Conservation (phyloP, 2,329 filamentous ascomycete genomes). For the Trichophaea hybrida region DNA sequence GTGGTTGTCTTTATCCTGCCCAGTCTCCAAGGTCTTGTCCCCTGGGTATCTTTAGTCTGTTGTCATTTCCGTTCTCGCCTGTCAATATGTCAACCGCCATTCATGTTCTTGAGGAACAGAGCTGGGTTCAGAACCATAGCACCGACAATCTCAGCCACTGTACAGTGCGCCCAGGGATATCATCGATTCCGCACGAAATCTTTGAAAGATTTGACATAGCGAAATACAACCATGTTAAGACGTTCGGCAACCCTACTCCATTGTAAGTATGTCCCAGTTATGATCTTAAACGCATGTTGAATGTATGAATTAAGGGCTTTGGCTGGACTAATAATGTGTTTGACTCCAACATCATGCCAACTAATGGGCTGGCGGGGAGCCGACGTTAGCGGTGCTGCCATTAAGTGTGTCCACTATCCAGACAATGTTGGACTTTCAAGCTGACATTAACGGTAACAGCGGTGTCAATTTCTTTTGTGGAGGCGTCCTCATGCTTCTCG, state of each 20-base stretch:
- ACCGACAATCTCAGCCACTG: neutral
- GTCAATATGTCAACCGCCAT: neutral
- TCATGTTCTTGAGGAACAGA: neutral
- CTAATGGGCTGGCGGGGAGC: conserved; percentile 45
- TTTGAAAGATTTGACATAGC: conserved; percentile 47
- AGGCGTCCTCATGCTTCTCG: conserved; percentile 40
- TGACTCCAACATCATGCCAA: conserved; percentile 38
- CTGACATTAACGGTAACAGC: conserved; percentile 27
- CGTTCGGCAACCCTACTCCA: conserved; percentile 46
- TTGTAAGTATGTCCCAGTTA: neutral
- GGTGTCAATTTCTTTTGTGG: conserved; percentile 41
- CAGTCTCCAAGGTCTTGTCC: no score
- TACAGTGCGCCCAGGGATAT: neutral
- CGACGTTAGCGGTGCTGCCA: conserved; percentile 36
- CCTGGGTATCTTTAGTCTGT: no score
- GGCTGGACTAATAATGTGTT: conserved; percentile 37
- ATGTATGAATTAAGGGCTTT: neutral
- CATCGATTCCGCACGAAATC: conserved; percentile 42
- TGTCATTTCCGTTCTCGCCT: neutral
- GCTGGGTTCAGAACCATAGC: neutral
- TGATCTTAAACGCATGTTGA: no score
- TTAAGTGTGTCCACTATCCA: conserved; percentile 33
- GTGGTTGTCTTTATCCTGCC: no score
- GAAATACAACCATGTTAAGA: conserved; percentile 41
- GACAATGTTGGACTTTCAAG: neutral